Evolutionary conservation across 306 rosid genomes (phyloP).

Genomic region (Alnus glutinosa): DNA sequence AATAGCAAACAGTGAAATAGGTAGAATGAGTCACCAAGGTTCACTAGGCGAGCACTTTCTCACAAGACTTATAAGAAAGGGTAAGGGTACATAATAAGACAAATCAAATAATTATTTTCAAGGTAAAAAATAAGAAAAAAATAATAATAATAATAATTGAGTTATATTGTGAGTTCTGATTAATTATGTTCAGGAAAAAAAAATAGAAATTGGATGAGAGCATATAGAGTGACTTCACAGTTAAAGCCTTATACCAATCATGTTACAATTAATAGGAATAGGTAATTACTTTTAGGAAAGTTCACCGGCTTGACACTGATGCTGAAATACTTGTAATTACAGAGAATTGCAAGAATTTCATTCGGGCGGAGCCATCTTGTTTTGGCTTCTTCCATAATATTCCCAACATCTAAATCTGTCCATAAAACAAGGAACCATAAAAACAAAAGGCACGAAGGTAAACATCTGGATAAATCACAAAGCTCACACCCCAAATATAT

Average conservation of each 20-base stretch:
- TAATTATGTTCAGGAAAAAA: not conserved
- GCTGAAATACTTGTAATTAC: constrained; percentile 71
- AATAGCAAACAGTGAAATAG: no score
- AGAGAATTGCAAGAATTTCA: constrained; percentile 89
- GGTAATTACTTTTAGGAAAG: constrained; percentile 75
- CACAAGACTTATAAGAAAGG: no score
- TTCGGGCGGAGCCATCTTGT: constrained; percentile 97
- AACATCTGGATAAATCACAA: not conserved
- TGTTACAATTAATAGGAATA: constrained; percentile 23
- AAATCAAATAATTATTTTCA: no score
- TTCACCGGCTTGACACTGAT: constrained; percentile 81
- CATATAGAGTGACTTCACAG: not conserved
- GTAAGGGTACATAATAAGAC: no score
- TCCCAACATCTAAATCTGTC: constrained; percentile 70
- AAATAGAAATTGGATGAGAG: not conserved
- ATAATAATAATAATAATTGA: no score
- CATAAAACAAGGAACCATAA: constrained; percentile 28
- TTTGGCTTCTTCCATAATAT: constrained; percentile 73
- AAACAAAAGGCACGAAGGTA: constrained; percentile 15
- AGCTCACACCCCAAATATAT: not conserved
- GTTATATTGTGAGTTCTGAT: no score
- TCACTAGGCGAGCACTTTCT: no score
- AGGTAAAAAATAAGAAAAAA: no score
- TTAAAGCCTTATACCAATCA: not conserved
- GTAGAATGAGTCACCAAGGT: not conserved